Evolutionary conservation across 768 basidiomycete species (phyloP), one percentile per base, ranked within the genome.

Genomic region (Gloeopeniophorella convolvens): DNA sequence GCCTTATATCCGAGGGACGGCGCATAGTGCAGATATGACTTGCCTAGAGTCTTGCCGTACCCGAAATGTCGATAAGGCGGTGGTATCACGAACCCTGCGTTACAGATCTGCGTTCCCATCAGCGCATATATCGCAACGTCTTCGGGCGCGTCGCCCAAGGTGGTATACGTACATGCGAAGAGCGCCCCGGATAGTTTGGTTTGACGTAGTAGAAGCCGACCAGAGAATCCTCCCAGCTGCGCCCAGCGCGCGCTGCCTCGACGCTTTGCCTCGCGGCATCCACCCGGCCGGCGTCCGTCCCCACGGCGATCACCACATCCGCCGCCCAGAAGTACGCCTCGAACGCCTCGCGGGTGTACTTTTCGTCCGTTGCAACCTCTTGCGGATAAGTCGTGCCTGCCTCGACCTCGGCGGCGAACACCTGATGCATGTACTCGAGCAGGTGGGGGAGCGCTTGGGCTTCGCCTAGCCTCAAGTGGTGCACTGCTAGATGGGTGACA

Each of bases 131-230:
- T 24, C 20, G n/a, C n/a, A 24, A 31, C 18, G 24, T 13, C 31
- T 26, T n/a, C n/a, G n/a, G n/a, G n/a, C n/a, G n/a, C n/a, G n/a
- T n/a, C n/a, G n/a, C n/a, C n/a, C n/a, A n/a, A 51, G 21, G 33
- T n/a, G 3, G 4, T 42, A 37, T 2, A 78, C 88, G 71, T 62
- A 88, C 91, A 75, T 92, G 91, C 34, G 87, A 89, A 8, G 87
- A 90, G 54, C 90, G 74, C 33, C 89, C 89, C 6, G 90, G 92
- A 68, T 93, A 94, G 62, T 93, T 93, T 30, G 86, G 87, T 66
- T 89, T 89, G 43, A 89, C 85, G 62, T 90, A 89, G 71, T 86
- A 89, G 62, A 75, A 85, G 3, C 88, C 91, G 21, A 80, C 83
- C 11, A 93, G 66, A 58, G 78, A 82, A 13, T 79, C 77, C 53